A percentile compares a stretch with the other conserved stretches of the same genome.
Evolutionary conservation across 371 early-diverging fungal genomes (phyloP).

Genomic region (Funneliformis caledonium): DNA sequence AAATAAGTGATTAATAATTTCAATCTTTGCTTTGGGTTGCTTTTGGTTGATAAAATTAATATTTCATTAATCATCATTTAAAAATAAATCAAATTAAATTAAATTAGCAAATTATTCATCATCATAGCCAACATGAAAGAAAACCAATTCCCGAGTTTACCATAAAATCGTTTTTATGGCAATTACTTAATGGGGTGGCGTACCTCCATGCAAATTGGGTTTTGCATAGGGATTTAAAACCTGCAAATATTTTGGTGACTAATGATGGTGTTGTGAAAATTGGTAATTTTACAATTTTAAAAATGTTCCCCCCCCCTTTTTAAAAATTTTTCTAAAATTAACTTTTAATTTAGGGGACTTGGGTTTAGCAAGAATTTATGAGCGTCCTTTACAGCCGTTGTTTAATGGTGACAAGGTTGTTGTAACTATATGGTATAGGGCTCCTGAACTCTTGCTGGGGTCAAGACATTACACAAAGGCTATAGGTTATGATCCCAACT

Average conservation of each 20-base stretch:
- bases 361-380: slow-evolving; percentile 88
- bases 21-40: neutral
- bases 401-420: slow-evolving; percentile 73
- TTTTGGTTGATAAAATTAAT: neutral
- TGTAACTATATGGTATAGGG: slow-evolving; percentile 93
- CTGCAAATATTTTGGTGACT: slow-evolving; percentile 89
- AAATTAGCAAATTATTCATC: slow-evolving; percentile 75
- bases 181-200: slow-evolving; percentile 88
- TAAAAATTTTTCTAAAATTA: neutral
- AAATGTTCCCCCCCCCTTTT: too few relatives aligned
- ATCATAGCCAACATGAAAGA: slow-evolving; percentile 70
- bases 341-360: slow-evolving; percentile 68
- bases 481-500: slow-evolving; percentile 48
- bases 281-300: slow-evolving; percentile 49
- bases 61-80: neutral
- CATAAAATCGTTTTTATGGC: slow-evolving; percentile 89
- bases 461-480: slow-evolving; percentile 89
- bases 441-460: slow-evolving; percentile 98
- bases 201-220: slow-evolving; percentile 94
- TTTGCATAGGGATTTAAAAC: slow-evolving; percentile 90
- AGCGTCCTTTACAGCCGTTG: slow-evolving; percentile 80
- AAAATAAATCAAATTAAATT: neutral
- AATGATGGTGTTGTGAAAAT: slow-evolving; percentile 88
- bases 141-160: slow-evolving; percentile 82
- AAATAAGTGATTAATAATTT: slow-evolving; percentile 37